Conservation (phyloP, 768 basidiomycete species). For the Hypholoma fasciculare region DNA sequence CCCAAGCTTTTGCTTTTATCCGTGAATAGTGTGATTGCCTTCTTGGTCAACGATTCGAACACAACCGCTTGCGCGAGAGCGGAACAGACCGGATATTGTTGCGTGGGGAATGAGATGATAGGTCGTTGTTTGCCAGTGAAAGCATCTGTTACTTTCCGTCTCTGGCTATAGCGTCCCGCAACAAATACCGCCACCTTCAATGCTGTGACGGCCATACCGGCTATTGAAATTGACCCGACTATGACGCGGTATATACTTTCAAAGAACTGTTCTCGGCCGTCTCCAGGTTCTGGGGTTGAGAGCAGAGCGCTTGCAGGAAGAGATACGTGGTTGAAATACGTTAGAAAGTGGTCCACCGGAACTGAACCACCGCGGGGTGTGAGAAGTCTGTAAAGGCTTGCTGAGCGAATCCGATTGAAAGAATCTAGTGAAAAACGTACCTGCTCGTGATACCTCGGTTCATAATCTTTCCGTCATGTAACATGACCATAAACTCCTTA, state of each 20-base stretch:
- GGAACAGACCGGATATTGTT: conserved; percentile 36
- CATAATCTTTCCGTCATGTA: conserved; percentile 39
- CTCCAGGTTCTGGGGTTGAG: conserved; percentile 14
- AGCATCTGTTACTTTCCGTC: conserved; percentile 1
- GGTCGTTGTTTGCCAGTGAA: conserved; percentile 16
- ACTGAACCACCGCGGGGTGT: conserved; percentile 25
- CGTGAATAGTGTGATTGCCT: conserved; percentile 25
- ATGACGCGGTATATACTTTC: conserved; percentile 6
- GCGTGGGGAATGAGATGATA: conserved; percentile 41
- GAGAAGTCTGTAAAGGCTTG: background rate
- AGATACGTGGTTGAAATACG: conserved; percentile 32
- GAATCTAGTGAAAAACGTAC: conserved; percentile 9
- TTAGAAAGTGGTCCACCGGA: conserved; percentile 33
- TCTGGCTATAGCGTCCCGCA: conserved; percentile 4
- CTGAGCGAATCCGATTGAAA: background rate
- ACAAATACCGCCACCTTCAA: conserved; percentile 2
- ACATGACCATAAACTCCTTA: conserved; percentile 35
- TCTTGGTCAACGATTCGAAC: conserved; percentile 27
- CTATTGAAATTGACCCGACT: conserved; percentile 4
- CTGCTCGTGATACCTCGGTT: conserved; percentile 29
- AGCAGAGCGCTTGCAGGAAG: conserved; percentile 30
- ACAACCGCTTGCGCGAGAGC: conserved; percentile 36
- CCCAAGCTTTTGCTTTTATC: conserved; percentile 14
- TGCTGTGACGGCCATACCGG: background rate
- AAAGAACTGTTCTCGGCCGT: conserved; percentile 20